Evolutionary conservation across 768 basidiomycete species (phyloP).

Genomic region (Clathrus columnatus): DNA sequence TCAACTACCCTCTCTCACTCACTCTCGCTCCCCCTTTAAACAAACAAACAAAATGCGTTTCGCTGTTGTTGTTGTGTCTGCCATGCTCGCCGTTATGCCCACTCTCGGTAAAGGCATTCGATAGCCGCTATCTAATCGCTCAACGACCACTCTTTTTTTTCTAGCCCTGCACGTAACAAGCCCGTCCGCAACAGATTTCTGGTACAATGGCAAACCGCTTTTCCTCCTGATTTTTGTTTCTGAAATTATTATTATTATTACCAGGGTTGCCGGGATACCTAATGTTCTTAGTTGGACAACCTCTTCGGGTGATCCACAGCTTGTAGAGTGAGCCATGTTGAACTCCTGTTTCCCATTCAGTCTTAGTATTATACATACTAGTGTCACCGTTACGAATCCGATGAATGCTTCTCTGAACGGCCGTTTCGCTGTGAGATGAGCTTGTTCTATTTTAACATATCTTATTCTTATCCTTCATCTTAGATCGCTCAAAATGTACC

Average conservation of each 20-base stretch:
- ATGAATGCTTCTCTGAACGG: slow-evolving; percentile 28
- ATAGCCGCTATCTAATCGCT: too few species aligned
- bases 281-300: slow-evolving; percentile 29
- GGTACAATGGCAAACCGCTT: background rate
- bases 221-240: background rate
- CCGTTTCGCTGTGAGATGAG: slow-evolving; percentile 19
- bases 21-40: background rate
- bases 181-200: background rate
- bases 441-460: too few species aligned
- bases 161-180: too few species aligned
- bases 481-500: slow-evolving; percentile 26
- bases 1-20: background rate
- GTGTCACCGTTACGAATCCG: slow-evolving; percentile 25
- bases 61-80: background rate
- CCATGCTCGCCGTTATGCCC: too few species aligned
- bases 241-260: background rate
- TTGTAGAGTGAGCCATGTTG: slow-evolving; percentile 17
- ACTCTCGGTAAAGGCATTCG: too few species aligned
- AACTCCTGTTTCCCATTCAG: background rate
- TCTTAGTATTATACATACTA: background rate
- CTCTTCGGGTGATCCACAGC: slow-evolving; percentile 23
- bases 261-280: background rate
- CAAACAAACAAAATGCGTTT: background rate
- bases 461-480: background rate
- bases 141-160: too few species aligned